Evolutionary conservation across 2,329 filamentous ascomycete genomes (phyloP), one percentile per base, ranked within the genome.

Genomic region (Xylariaceae sp.): DNA sequence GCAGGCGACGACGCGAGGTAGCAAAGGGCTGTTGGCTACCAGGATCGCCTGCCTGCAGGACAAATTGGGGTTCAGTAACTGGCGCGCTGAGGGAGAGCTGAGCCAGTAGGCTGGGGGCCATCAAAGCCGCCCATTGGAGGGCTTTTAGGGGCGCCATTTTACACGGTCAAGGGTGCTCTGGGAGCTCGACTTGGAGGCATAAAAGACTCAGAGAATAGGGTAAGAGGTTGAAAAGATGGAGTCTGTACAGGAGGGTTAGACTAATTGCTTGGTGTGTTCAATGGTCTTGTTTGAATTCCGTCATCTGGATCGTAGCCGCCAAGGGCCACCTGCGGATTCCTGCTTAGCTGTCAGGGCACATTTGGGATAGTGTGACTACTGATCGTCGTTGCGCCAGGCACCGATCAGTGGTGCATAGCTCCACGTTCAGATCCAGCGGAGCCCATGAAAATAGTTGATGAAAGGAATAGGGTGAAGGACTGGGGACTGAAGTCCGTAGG

Each of bases 1-100:
- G 81, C 64, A 91, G 74, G 65, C 77, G 80, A 58, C 75, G 75
- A 42, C 62, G 62, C 16, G 61, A 60, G 45, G 63, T 15, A 51
- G 48, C 48, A 10, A 58, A 56, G 46, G 54, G 44, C 35, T 36
- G 37, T 23, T 39, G 48, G 54, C 53, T 64, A 53, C 57, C 59
- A 30, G 60, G 50, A 42, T 58, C 33, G 42, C 41, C 56, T 43
- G 45, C 55, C 53, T 68, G 66, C 59, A 69, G 61, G 52, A 65
- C 65, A 44, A 55, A 45, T 60, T 69, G 68, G 27, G 43, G 11
- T 27, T 54, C 60, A 21, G 59, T 56, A 45, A 60, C 54, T 49
- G 66, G 60, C 18, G 64, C 65, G 50, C 63, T 58, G 53, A 61
- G 59, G 58, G 61, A 58, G 50, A 62, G 53, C 57, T 59, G 56